Evolutionary conservation across 1,284 basidiomycete species (phyloP).

Genomic region (Coriolopsis trogii): DNA sequence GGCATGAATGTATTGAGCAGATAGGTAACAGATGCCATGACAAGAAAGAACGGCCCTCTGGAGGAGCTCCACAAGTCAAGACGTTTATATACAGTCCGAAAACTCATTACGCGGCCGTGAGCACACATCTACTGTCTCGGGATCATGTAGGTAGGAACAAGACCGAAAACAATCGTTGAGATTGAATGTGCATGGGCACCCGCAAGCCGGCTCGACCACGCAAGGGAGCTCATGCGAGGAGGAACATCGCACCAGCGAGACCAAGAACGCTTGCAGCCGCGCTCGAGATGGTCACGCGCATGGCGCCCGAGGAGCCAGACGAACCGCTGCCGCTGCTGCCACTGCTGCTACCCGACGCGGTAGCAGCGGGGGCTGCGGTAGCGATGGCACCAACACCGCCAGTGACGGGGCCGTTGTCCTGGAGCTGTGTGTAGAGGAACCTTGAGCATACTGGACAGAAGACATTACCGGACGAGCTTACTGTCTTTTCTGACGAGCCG

Average conservation of each 20-base stretch:
- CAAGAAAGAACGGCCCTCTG: background rate
- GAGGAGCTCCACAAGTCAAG: slow-evolving; percentile 7
- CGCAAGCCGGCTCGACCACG: too few relatives aligned
- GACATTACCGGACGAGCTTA: slow-evolving; percentile 25
- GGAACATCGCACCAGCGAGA: slow-evolving; percentile 13
- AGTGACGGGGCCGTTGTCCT: slow-evolving; percentile 40
- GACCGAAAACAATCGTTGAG: background rate
- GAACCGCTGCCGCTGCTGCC: slow-evolving; percentile 17
- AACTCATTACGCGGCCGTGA: too few relatives aligned
- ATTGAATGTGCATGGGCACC: slow-evolving; percentile 2
- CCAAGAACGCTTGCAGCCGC: slow-evolving; percentile 9
- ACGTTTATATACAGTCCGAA: too few relatives aligned
- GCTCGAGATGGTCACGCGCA: slow-evolving; percentile 7
- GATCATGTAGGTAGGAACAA: too few relatives aligned
- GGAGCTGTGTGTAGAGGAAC: slow-evolving; percentile 34
- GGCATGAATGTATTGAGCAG: too few relatives aligned
- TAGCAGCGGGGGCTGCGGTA: slow-evolving; percentile 31
- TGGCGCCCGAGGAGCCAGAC: slow-evolving; percentile 5
- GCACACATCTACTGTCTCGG: too few relatives aligned
- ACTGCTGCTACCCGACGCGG: slow-evolving; percentile 15
- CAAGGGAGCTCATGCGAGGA: slow-evolving; percentile 12
- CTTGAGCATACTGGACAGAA: background rate
- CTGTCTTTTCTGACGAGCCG: slow-evolving; percentile 41
- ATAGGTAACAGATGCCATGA: slow-evolving; percentile 1
- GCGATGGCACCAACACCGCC: slow-evolving; percentile 48